A percentile compares a stretch with the other conserved stretches of the same genome.
phyloP scores from a whole-genome alignment of 176 grass and related monocot species.

The Phragmites australis region DNA sequence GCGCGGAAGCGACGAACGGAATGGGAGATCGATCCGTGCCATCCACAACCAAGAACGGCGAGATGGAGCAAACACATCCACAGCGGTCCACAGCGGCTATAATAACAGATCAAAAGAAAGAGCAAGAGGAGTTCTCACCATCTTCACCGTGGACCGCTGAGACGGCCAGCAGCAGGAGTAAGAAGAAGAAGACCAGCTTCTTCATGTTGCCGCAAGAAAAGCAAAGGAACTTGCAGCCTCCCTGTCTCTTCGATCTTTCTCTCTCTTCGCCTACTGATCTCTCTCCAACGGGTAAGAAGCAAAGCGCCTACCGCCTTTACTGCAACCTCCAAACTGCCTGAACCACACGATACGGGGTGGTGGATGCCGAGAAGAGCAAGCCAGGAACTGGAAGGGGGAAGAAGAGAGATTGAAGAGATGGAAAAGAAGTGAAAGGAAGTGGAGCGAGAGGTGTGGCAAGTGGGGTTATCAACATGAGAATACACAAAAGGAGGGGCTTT shows the following conservation, averaged over 20 bases:
- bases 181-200: constrained; percentile 40
- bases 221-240: neutral
- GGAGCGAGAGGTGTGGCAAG: neutral
- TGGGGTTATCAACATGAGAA: constrained; percentile 44
- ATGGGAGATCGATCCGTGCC: constrained; percentile 2
- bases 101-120: neutral
- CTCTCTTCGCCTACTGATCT: neutral
- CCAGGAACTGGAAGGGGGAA: neutral
- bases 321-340: constrained; percentile 20
- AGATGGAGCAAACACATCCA: neutral
- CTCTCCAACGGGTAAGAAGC: constrained; percentile 5
- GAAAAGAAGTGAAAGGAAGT: constrained; percentile 18
- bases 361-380: constrained; percentile 30
- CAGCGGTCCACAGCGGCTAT: neutral
- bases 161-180: constrained; percentile 41
- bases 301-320: constrained; percentile 31
- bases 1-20: neutral
- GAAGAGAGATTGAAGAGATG: constrained; percentile 11
- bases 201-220: constrained; percentile 37
- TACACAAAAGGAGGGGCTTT: constrained; percentile 38
- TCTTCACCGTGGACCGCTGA: constrained; percentile 51
- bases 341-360: constrained; percentile 4
- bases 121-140: constrained; percentile 49
- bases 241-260: neutral
- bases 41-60: neutral